Percentiles rank a stretch among this genome's conserved stretches.
These are phyloP conservation scores for Dryas octopetala DNA, from an alignment of 306 rosid species.

Conservation along the genomic window DNA sequence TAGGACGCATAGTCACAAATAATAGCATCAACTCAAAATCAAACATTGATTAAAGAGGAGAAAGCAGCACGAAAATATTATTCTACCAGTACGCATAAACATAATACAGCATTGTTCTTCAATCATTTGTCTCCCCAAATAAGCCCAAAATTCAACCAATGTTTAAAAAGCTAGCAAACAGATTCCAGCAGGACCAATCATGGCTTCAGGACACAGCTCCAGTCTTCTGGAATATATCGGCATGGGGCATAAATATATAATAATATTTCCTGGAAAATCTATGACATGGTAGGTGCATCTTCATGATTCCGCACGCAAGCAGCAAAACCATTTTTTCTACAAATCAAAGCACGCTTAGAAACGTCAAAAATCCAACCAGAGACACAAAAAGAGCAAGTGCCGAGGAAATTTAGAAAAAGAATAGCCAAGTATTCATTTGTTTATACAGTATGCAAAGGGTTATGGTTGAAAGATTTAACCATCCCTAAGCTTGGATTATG, in stretches of 20 bases:
- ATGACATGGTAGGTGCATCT: constrained; percentile 24
- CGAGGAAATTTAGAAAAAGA: neutral
- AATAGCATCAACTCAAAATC: constrained; percentile 10
- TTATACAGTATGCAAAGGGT: neutral
- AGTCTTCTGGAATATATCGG: constrained; percentile 41
- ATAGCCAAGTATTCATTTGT: neutral
- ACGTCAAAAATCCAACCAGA: constrained; percentile 2
- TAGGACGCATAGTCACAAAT: constrained; percentile 7
- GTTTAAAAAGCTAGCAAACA: constrained; percentile 29
- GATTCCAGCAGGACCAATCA: constrained; percentile 56
- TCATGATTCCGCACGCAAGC: constrained; percentile 56
- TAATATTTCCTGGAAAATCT: constrained; percentile 12
- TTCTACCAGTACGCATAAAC: constrained; percentile 25
- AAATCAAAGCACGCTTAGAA: constrained; percentile 15
- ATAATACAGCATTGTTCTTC: constrained; percentile 22
- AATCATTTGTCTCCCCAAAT: constrained; percentile 20
- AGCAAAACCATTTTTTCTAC: constrained; percentile 92
- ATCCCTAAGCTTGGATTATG: neutral
- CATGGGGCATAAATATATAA: constrained; percentile 25
- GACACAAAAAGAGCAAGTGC: neutral
- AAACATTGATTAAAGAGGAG: constrained; percentile 8
- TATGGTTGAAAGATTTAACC: neutral
- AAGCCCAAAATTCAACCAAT: constrained; percentile 18
- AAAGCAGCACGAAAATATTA: constrained; percentile 13
- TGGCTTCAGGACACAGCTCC: constrained; percentile 52